Base-by-base conservation (phyloP, 2,329 filamentous ascomycete species). In the Apiospora phragmitis region DNA sequence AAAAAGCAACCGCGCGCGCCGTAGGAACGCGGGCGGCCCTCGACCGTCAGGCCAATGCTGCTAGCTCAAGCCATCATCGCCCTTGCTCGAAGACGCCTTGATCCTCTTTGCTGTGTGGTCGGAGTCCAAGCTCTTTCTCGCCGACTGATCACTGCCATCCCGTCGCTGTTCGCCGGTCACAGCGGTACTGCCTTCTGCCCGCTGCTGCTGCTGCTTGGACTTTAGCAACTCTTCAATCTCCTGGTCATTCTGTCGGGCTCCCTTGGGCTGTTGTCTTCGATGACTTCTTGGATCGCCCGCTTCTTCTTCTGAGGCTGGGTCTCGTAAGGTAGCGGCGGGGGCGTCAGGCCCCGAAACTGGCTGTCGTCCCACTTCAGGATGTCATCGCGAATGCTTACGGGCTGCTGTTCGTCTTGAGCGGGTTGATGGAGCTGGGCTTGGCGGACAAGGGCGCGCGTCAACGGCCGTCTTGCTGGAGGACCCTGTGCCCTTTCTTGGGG, bases 231-330 rank as follows among this genome's bases (percentile, higher is more conserved):
- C 69, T 12, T 78, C 75, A n/a, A 79, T 74, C 66, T 79, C 76
- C 73, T 74, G 8, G 73, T 72, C 68, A 81, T 70, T 67, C 76
- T 78, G 69, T 80, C 77, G 70, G 76, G 72, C 69, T 77, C 72
- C 14, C 77, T 73, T 3, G 71, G 66, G 6, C 71, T 78, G 43
- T 77, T 73, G 43, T 79, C 76, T 4, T 68, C 49, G 24, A 76
- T 66, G n/a, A 78, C 71, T 65, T 76, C 76, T 11, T 72, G 74
- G 9, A 78, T 69, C 49, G 32, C 35, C 14, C 67, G 75, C 62
- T 69, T 74, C 70, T 74, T 80, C 73, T 43, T 78, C 32, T 9
- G 73, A 66, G 67, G 74, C 68, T 67, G 45, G 71, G 75, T 71
- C 68, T 45, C 72, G 26, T 51, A 68, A 35, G 70, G 73, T 42